Conservation (phyloP, 305 asterid genomes). For the Solanum chacoense region DNA sequence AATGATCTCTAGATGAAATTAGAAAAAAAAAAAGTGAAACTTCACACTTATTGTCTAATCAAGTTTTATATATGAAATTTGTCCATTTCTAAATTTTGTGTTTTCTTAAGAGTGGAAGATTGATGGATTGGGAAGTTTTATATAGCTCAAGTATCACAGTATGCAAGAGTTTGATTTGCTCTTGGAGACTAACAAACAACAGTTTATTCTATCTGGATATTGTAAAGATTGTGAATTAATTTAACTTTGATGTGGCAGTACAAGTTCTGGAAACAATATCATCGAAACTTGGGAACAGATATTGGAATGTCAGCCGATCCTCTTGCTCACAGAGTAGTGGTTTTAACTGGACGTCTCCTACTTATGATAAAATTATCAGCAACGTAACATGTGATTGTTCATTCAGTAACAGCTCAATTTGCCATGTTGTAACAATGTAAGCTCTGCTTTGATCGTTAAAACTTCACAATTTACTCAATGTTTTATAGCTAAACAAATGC, state of each 20-base stretch:
- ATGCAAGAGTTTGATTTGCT: not conserved
- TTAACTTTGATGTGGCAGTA: constrained; percentile 32
- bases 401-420: constrained; percentile 26
- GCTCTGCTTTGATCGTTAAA: constrained; percentile 1
- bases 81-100: not conserved
- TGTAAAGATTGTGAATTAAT: not conserved
- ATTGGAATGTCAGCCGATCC: constrained; percentile 38
- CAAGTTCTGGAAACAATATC: constrained; percentile 47
- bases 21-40: no score
- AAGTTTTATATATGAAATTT: not conserved
- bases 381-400: constrained; percentile 52
- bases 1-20: not conserved
- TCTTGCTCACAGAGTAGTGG: constrained; percentile 38
- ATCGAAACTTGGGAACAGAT: constrained; percentile 31
- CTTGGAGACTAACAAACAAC: not conserved
- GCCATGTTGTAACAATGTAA: constrained; percentile 83
- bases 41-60: not conserved
- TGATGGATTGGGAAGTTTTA: not conserved
- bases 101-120: not conserved
- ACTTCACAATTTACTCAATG: not conserved
- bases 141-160: not conserved
- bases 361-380: constrained; percentile 4
- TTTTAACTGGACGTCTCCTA: constrained; percentile 24
- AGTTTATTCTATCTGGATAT: not conserved
- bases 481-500: not conserved